phyloP scores from a whole-genome alignment of 352 stramenopile species.

The Aphanomyces invadans region DNA sequence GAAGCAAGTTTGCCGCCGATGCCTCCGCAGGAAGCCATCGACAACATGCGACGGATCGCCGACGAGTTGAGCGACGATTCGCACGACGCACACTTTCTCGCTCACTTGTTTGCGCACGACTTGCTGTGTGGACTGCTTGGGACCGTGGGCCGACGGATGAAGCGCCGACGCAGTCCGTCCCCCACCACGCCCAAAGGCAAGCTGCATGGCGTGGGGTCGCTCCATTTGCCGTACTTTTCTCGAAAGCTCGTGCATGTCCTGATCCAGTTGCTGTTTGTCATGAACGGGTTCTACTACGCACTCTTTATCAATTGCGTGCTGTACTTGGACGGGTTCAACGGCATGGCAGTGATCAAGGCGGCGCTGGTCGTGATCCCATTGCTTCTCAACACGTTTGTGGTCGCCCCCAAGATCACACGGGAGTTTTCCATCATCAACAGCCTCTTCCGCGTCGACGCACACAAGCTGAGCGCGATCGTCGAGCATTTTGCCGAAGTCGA shows the following conservation, averaged over 20 bases:
- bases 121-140: constrained; percentile 1
- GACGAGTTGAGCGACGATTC: constrained; percentile 3
- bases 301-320: constrained; percentile 55
- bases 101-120: constrained; percentile 15
- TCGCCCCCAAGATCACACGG: constrained; percentile 52
- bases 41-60: background rate
- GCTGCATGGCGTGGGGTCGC: constrained; percentile 1
- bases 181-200: background rate
- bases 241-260: constrained; percentile 57
- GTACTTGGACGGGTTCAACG: constrained; percentile 34
- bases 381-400: constrained; percentile 48
- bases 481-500: constrained; percentile 50
- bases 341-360: constrained; percentile 24
- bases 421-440: constrained; percentile 53
- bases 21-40: background rate
- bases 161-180: background rate
- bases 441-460: constrained; percentile 46
- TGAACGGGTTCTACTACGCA: constrained; percentile 63
- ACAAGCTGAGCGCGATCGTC: constrained; percentile 45
- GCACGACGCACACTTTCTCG: background rate
- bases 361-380: constrained; percentile 34
- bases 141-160: background rate
- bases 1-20: background rate
- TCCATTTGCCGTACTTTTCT: constrained; percentile 42
- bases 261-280: constrained; percentile 51